Evolutionary conservation across 768 basidiomycete species (phyloP).

Genomic region (Mrakia hoshinonis): DNA sequence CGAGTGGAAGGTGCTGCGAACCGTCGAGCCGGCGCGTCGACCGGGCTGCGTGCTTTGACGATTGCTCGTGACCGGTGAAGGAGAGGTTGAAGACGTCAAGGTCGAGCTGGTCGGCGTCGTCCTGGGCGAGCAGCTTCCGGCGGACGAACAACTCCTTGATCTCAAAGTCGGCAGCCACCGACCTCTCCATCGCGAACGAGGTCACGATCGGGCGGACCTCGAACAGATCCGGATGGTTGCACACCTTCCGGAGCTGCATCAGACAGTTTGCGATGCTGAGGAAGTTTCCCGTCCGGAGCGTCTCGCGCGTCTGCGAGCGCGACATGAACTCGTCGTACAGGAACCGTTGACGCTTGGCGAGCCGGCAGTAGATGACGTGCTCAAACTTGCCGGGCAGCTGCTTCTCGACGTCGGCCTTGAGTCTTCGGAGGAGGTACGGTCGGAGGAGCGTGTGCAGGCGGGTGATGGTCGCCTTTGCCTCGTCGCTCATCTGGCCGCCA

Average conservation of each 20-base stretch:
- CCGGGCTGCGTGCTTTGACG: constrained; percentile 39
- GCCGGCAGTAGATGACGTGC: constrained; percentile 74
- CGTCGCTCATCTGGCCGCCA: constrained; percentile 55
- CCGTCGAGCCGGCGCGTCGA: constrained; percentile 35
- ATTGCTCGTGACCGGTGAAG: constrained; percentile 50
- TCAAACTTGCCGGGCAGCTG: constrained; percentile 63
- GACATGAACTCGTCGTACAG: constrained; percentile 95
- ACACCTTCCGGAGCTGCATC: constrained; percentile 45
- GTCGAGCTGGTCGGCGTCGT: constrained; percentile 43
- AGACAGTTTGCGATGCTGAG: constrained; percentile 46
- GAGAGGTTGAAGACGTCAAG: constrained; percentile 58
- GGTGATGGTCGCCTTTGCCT: constrained; percentile 70
- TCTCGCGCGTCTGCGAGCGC: constrained; percentile 69
- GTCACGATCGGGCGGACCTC: constrained; percentile 45
- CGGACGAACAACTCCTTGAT: constrained; percentile 41
- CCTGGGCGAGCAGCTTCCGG: constrained; percentile 35
- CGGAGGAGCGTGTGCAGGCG: constrained; percentile 54
- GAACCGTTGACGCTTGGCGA: constrained; percentile 88
- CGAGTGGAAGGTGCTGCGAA: constrained; percentile 33
- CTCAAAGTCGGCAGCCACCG: constrained; percentile 40
- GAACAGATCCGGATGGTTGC: constrained; percentile 44
- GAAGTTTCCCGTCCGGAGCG: constrained; percentile 63
- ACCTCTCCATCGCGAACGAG: constrained; percentile 43
- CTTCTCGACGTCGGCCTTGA: constrained; percentile 43
- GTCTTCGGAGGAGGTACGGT: constrained; percentile 42